Conservation (phyloP, 2,329 filamentous ascomycete species). For the Decorospora gaudefroyi region DNA sequence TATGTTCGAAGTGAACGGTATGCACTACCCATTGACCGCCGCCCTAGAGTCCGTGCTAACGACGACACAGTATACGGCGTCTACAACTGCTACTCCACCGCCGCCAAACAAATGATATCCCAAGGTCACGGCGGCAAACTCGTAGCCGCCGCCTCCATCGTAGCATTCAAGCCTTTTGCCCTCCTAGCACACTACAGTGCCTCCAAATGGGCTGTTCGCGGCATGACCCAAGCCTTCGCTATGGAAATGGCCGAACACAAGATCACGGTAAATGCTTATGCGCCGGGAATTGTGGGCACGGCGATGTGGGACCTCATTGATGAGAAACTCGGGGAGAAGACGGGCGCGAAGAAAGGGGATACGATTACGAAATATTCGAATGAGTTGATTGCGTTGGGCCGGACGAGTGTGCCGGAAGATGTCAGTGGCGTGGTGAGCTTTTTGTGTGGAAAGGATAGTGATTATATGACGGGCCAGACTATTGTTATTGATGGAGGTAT, state of each 20-base stretch:
- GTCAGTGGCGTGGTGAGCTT: slow-evolving; percentile 67
- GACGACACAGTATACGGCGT: slow-evolving; percentile 59
- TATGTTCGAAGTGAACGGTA: slow-evolving; percentile 65
- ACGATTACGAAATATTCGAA: slow-evolving; percentile 60
- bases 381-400: slow-evolving; percentile 61
- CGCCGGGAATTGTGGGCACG: slow-evolving; percentile 69
- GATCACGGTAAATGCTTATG: slow-evolving; percentile 70
- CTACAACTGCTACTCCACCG: slow-evolving; percentile 66
- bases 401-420: slow-evolving; percentile 65
- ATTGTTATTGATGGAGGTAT: slow-evolving; percentile 66
- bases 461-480: slow-evolving; percentile 70
- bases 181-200: slow-evolving; percentile 66
- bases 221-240: slow-evolving; percentile 67
- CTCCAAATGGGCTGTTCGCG: slow-evolving; percentile 69
- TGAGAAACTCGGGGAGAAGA: slow-evolving; percentile 59
- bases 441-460: slow-evolving; percentile 61
- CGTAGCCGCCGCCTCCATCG: slow-evolving; percentile 58
- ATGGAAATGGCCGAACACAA: slow-evolving; percentile 67
- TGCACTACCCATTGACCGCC: neutral
- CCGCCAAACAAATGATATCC: slow-evolving; percentile 67
- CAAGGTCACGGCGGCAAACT: slow-evolving; percentile 59
- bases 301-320: slow-evolving; percentile 73
- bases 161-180: slow-evolving; percentile 63
- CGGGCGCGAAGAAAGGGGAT: slow-evolving; percentile 57
- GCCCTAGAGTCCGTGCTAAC: neutral